phyloP scores from a whole-genome alignment of 352 stramenopile genomes.

The Phytophthora hybrid region DNA sequence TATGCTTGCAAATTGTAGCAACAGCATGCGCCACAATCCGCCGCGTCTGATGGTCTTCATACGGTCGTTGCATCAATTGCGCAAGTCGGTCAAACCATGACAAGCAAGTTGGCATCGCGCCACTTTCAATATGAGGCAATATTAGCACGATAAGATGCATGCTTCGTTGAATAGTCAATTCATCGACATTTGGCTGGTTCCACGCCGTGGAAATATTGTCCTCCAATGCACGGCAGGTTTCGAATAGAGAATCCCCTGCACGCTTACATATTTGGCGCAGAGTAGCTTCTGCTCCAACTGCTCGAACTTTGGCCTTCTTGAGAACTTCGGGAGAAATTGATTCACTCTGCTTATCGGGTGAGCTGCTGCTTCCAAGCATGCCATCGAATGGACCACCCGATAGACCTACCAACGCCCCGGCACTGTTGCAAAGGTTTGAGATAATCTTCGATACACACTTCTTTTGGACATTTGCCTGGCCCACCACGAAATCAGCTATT shows the following conservation, averaged over 20 bases:
- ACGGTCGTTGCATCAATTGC: slow-evolving; percentile 36
- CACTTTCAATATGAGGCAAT: slow-evolving; percentile 37
- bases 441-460: slow-evolving; percentile 85
- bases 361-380: slow-evolving; percentile 3
- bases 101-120: slow-evolving; percentile 44
- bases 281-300: slow-evolving; percentile 52
- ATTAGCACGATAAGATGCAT: slow-evolving; percentile 62
- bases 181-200: slow-evolving; percentile 28
- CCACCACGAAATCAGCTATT: slow-evolving; percentile 67
- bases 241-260: slow-evolving; percentile 45
- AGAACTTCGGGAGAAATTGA: slow-evolving; percentile 30
- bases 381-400: slow-evolving; percentile 14
- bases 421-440: slow-evolving; percentile 81
- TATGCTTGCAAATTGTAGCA: slow-evolving; percentile 55
- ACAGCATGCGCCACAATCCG: slow-evolving; percentile 51
- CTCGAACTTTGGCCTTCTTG: slow-evolving; percentile 49
- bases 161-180: slow-evolving; percentile 55
- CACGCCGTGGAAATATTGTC: slow-evolving; percentile 50
- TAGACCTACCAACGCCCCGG: slow-evolving; percentile 47
- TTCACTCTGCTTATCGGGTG: background rate
- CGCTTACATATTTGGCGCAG: slow-evolving; percentile 52
- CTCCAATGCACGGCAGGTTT: slow-evolving; percentile 45
- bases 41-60: slow-evolving; percentile 37
- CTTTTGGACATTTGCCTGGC: slow-evolving; percentile 56
- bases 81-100: slow-evolving; percentile 55